These are phyloP conservation scores for Talaromyces stipitatus DNA, from an alignment of 495 filamentous ascomycete species.

Conservation along the genomic window DNA sequence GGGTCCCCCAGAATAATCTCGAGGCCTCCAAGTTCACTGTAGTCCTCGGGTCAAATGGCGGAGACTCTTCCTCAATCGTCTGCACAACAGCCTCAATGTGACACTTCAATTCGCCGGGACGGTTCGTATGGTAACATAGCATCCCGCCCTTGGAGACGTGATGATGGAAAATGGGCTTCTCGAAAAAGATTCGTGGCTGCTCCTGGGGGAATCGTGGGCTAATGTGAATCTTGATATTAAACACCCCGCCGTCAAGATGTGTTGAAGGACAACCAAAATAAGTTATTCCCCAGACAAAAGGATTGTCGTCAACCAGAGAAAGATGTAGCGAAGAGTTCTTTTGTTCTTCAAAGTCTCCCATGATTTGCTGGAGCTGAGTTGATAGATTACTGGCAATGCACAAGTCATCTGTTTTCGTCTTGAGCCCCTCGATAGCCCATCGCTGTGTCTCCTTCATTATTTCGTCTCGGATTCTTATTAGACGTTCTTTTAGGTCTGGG, in stretches of 20 bases:
- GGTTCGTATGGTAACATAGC: constrained; percentile 72
- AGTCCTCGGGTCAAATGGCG: constrained; percentile 85
- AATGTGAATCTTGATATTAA: constrained; percentile 70
- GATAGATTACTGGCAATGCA: constrained; percentile 74
- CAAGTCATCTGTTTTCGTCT: constrained; percentile 55
- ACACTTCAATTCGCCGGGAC: constrained; percentile 68
- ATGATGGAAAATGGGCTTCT: constrained; percentile 80
- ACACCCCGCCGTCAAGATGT: constrained; percentile 85
- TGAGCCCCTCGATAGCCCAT: constrained; percentile 65
- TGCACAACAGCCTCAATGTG: constrained; percentile 84
- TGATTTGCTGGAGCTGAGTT: constrained; percentile 78
- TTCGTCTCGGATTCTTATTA: constrained; percentile 55
- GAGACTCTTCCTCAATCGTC: constrained; percentile 75
- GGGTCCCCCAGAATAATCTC: constrained; percentile 77
- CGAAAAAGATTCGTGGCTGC: constrained; percentile 76
- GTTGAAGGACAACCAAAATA: constrained; percentile 93
- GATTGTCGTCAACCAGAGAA: constrained; percentile 55
- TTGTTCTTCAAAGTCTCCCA: constrained; percentile 60
- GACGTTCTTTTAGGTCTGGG: constrained; percentile 57
- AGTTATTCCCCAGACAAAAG: constrained; percentile 53
- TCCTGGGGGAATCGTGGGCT: constrained; percentile 89
- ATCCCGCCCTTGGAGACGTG: constrained; percentile 73
- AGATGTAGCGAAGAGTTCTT: constrained; percentile 65
- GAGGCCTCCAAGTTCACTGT: constrained; percentile 82
- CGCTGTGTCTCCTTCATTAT: constrained; percentile 63